Evolutionary conservation across 345 rosid species (phyloP).

Genomic region (Erodium maritimum): DNA sequence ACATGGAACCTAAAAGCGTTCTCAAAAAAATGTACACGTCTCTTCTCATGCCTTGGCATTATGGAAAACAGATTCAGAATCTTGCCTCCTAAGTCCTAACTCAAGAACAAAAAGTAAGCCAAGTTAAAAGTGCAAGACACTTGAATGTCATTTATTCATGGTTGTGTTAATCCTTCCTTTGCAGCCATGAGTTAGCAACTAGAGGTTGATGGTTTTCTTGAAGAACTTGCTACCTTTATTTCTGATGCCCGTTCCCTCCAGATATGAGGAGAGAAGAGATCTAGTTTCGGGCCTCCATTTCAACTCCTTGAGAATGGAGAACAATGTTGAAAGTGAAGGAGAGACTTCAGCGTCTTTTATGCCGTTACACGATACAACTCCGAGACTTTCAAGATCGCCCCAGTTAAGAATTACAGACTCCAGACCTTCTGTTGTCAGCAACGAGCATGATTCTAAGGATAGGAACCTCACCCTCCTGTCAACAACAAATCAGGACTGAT

Average conservation of each 20-base stretch:
- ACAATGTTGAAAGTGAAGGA: constrained; percentile 56
- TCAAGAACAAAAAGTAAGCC: neutral
- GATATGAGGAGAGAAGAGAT: constrained; percentile 50
- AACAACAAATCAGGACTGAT: constrained; percentile 11
- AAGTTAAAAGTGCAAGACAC: neutral
- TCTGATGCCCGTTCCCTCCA: constrained; percentile 59
- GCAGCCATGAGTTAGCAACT: neutral
- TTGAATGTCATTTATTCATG: neutral
- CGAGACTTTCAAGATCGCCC: constrained; percentile 58
- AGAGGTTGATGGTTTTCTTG: constrained; percentile 24
- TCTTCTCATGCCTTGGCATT: neutral
- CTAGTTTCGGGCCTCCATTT: constrained; percentile 88
- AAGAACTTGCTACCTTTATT: constrained; percentile 65
- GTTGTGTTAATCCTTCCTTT: neutral
- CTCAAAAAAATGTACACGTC: neutral
- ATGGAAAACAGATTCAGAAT: too few species aligned
- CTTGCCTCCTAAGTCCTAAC: neutral
- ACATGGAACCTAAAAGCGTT: neutral
- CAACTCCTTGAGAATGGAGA: constrained; percentile 63
- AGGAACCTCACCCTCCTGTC: constrained; percentile 63
- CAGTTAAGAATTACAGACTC: constrained; percentile 61
- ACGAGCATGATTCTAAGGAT: constrained; percentile 75
- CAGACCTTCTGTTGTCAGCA: constrained; percentile 63
- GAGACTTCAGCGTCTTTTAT: constrained; percentile 63
- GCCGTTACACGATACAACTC: constrained; percentile 57